Base-by-base conservation (phyloP, 1,284 basidiomycete genomes). In the Calocybe gambosa region DNA sequence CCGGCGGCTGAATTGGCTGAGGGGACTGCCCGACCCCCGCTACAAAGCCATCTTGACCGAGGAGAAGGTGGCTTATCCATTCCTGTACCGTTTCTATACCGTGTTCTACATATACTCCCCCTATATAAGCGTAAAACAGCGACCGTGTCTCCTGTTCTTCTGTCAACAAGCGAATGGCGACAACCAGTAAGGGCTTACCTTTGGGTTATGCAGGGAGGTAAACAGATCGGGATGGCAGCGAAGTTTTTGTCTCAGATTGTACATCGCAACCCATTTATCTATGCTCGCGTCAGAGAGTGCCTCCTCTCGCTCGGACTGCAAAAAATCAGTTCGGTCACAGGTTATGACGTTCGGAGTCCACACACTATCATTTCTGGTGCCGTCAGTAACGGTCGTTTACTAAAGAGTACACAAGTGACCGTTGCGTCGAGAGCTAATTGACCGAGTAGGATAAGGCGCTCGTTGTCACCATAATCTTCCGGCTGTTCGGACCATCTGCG, bases 91-190 rank as follows among this genome's bases (percentile, higher is more conserved):
- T 62, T 18, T 64, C 55, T 49, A 75, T 62, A 26, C 83, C 84
- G 53, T 65, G 70, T 50, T 82, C 77, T 43, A 65, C 55, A 56
- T 72, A 82, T 23, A 84, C 70, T 21, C 77, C 85, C 29, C 82
- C 85, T 28, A 82, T 71, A 61, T 85, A 87, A 25, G 83, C 76
- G 52, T 75, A 63, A 59, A 88, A 84, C 26, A 86, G 63, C 15
- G 67, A 60, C 29, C 65, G 67, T 2, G 73, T 73, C 67, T 85
- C 80, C 84, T 87, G 47, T 8, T 28, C 15, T 46, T 23, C n/a
- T 13, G 13, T 31, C 13, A 31, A 12, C 13, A n/a, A 40, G n/a
- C n/a, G n/a, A n/a, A n/a, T 37, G 25, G 42, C 18, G 34, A 31
- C 29, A 8, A 40, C 15, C 10, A n/a, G 13, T 33, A 3, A 23